phyloP scores from a whole-genome alignment of 2,329 filamentous ascomycete genomes.

The Colletotrichum chrysophilum region DNA sequence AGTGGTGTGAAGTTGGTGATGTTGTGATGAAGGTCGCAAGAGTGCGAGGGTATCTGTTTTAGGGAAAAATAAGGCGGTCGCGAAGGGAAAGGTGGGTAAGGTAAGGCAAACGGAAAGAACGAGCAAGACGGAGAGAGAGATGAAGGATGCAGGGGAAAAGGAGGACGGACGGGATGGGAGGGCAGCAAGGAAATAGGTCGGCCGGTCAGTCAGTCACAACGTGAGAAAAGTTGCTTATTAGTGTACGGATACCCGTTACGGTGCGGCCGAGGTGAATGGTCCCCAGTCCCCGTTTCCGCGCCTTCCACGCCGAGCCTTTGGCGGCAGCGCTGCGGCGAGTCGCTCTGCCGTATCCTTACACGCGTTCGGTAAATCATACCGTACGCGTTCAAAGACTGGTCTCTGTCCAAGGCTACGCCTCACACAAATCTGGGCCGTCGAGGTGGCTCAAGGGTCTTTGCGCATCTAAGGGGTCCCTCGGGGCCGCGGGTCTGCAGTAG shows the following conservation, averaged over 20 bases:
- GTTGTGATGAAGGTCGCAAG: background rate
- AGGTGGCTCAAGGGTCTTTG: constrained; percentile 1
- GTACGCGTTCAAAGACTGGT: background rate
- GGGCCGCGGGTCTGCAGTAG: background rate
- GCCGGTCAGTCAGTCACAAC: background rate
- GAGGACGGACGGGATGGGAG: background rate
- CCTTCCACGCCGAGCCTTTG: background rate
- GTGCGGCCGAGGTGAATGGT: constrained; percentile 1
- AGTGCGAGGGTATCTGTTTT: background rate
- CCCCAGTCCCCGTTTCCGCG: background rate
- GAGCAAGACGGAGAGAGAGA: background rate
- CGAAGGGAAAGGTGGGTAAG: constrained; percentile 4
- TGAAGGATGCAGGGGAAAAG: background rate
- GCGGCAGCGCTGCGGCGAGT: background rate
- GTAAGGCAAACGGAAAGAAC: constrained; percentile 4
- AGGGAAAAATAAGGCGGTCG: background rate
- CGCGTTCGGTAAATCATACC: background rate
- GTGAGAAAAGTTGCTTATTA: constrained; percentile 1
- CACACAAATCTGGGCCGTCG: background rate
- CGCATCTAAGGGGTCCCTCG: background rate
- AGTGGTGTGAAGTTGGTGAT: background rate
- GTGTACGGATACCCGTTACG: background rate
- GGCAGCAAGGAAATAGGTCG: constrained; percentile 9
- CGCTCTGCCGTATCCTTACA: background rate
- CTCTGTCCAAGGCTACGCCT: background rate